Percentiles rank a stretch among this genome's conserved stretches.
Conservation (phyloP, 768 basidiomycete genomes). For the Russula foetens region DNA sequence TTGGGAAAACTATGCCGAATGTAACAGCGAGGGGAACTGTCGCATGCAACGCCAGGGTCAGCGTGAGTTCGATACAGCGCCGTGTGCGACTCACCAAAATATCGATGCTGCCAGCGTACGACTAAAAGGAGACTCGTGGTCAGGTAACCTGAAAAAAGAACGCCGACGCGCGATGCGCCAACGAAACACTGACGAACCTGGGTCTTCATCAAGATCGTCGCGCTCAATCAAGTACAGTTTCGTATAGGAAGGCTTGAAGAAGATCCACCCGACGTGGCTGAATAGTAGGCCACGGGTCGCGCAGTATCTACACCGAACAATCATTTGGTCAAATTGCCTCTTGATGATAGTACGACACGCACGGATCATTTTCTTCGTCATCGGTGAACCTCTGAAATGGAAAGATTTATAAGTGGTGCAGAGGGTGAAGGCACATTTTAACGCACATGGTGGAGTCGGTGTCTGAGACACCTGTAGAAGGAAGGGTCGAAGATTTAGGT, state of each 20-base stretch:
- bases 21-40: conserved; percentile 53
- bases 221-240: conserved; percentile 55
- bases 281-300: conserved; percentile 67
- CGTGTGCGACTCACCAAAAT: conserved; percentile 41
- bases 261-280: conserved; percentile 84
- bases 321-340: too few species aligned
- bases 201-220: conserved; percentile 60
- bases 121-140: conserved; percentile 31
- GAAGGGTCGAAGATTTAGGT: conserved; percentile 41
- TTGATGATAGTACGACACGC: conserved; percentile 20
- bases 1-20: conserved; percentile 52
- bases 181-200: conserved; percentile 49
- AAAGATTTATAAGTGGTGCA: neutral
- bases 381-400: conserved; percentile 53
- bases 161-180: too few species aligned
- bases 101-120: conserved; percentile 60
- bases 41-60: neutral
- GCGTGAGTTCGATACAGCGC: neutral
- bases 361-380: conserved; percentile 63
- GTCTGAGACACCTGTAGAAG: conserved; percentile 59
- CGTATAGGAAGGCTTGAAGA: conserved; percentile 62
- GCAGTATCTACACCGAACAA: conserved; percentile 43
- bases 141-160: neutral
- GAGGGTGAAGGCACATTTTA: neutral
- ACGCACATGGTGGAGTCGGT: conserved; percentile 66